Evolutionary conservation across 768 basidiomycete species (phyloP).

Genomic region (Boletus huronensis): DNA sequence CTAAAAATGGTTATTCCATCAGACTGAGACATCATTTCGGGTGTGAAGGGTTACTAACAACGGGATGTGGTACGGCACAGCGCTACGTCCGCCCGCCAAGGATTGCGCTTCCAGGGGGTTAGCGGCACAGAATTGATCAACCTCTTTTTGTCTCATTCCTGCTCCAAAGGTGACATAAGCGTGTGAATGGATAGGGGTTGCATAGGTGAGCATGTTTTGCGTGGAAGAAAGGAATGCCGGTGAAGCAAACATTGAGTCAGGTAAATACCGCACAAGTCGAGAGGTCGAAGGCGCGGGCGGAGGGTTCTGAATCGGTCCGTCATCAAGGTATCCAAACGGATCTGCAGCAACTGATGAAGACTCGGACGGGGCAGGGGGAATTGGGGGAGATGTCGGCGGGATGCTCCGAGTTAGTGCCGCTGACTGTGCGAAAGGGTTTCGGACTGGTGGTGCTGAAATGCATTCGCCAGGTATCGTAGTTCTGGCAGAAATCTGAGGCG

Average conservation of each 20-base stretch:
- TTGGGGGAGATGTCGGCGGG: background rate
- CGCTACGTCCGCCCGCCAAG: slow-evolving; percentile 44
- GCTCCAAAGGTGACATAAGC: slow-evolving; percentile 87
- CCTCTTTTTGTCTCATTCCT: slow-evolving; percentile 79
- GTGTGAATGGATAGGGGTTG: slow-evolving; percentile 60
- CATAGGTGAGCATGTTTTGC: slow-evolving; percentile 44
- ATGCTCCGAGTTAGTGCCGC: background rate
- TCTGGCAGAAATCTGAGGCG: background rate
- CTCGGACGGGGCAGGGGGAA: slow-evolving; percentile 2
- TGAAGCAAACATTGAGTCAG: slow-evolving; percentile 35
- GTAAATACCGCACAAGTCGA: slow-evolving; percentile 19
- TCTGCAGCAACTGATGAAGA: slow-evolving; percentile 34
- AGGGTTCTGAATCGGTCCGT: slow-evolving; percentile 30
- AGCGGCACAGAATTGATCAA: slow-evolving; percentile 72
- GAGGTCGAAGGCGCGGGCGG: slow-evolving; percentile 21
- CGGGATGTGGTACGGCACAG: slow-evolving; percentile 77
- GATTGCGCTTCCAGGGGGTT: slow-evolving; percentile 62
- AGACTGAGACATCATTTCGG: background rate
- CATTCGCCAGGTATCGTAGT: background rate
- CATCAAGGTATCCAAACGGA: slow-evolving; percentile 61
- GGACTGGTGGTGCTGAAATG: background rate
- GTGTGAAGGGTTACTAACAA: slow-evolving; percentile 47
- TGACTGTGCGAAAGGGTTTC: background rate
- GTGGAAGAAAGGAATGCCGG: slow-evolving; percentile 33
- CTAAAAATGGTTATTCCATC: slow-evolving; percentile 35